A percentile compares a stretch with the other conserved stretches of the same genome.
phyloP scores from a whole-genome alignment of 352 stramenopile genomes.

The Thalassiosira livingstoniorum region DNA sequence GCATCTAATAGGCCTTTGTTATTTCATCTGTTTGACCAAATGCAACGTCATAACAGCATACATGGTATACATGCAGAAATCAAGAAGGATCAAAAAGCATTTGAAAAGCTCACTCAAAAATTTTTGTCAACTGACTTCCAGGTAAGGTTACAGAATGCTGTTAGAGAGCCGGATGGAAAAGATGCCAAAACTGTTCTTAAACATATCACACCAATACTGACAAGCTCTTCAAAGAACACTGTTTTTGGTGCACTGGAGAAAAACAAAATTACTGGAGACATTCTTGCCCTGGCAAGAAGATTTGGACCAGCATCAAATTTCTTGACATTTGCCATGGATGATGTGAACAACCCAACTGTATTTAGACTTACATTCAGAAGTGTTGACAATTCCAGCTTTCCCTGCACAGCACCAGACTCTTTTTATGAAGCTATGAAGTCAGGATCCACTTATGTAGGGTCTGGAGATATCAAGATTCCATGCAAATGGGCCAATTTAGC shows the following conservation, averaged over 20 bases:
- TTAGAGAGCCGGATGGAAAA: constrained; percentile 28
- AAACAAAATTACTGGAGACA: constrained; percentile 32
- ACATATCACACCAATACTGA: constrained; percentile 33
- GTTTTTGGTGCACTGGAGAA: constrained; percentile 33
- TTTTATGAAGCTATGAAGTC: constrained; percentile 22
- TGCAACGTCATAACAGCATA: constrained; percentile 28
- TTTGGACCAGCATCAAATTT: constrained; percentile 36
- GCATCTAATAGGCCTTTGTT: constrained; percentile 17
- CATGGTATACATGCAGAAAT: neutral
- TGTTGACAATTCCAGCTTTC: constrained; percentile 36
- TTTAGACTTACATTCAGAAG: constrained; percentile 40
- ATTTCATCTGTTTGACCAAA: constrained; percentile 47
- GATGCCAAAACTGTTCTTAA: constrained; percentile 36
- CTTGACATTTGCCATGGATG: constrained; percentile 31
- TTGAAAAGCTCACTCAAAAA: constrained; percentile 20
- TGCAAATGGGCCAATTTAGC: constrained; percentile 41
- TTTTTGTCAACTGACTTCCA: constrained; percentile 28
- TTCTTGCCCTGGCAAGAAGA: constrained; percentile 27
- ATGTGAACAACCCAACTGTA: constrained; percentile 35
- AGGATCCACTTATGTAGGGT: constrained; percentile 3
- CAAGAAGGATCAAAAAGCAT: constrained; percentile 9
- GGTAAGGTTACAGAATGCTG: constrained; percentile 28
- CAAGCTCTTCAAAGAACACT: constrained; percentile 40
- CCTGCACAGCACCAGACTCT: constrained; percentile 6
- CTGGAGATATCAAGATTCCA: constrained; percentile 32